A percentile compares a stretch with the other conserved stretches of the same genome.
Conservation (phyloP, 352 stramenopile species). For the Saprolegnia parasitica region DNA sequence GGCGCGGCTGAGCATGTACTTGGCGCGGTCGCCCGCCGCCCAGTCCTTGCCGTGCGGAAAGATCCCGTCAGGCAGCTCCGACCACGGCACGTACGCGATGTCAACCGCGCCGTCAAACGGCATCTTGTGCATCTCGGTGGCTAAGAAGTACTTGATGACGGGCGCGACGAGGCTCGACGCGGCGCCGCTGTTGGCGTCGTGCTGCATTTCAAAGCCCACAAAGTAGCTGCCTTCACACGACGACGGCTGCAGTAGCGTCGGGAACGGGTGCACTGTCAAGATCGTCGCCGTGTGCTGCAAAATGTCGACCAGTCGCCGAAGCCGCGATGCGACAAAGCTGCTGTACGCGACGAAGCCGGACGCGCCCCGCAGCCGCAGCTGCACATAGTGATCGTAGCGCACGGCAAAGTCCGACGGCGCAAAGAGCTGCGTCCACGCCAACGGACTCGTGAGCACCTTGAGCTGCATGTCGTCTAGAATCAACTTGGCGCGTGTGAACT, state of each 20-base stretch:
- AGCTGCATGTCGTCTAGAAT: constrained; percentile 71
- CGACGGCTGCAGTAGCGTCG: constrained; percentile 47
- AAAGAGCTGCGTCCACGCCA: constrained; percentile 77
- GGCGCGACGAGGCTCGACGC: constrained; percentile 42
- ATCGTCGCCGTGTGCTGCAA: constrained; percentile 64
- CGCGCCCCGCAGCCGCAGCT: constrained; percentile 52
- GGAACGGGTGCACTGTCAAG: constrained; percentile 60
- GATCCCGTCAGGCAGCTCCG: constrained; percentile 54
- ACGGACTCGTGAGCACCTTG: constrained; percentile 57
- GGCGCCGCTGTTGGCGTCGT: constrained; percentile 12
- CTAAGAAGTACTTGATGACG: constrained; percentile 71
- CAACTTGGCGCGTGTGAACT: constrained; percentile 63
- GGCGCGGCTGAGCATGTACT: constrained; percentile 71
- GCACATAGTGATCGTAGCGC: constrained; percentile 79
- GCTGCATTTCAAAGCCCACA: constrained; percentile 56
- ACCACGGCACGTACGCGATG: constrained; percentile 63
- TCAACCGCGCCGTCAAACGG: constrained; percentile 33
- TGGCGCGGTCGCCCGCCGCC: constrained; percentile 64
- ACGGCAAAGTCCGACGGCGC: constrained; percentile 68
- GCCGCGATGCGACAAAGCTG: constrained; percentile 76
- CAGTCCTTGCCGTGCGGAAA: constrained; percentile 55
- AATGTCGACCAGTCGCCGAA: constrained; percentile 76
- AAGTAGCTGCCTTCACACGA: constrained; percentile 55
- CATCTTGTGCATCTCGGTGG: constrained; percentile 49
- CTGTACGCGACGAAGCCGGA: constrained; percentile 40